Percentiles rank a stretch among this genome's conserved stretches.
Conservation (phyloP, 2,329 filamentous ascomycete genomes). For the Hypoxylon sp. region DNA sequence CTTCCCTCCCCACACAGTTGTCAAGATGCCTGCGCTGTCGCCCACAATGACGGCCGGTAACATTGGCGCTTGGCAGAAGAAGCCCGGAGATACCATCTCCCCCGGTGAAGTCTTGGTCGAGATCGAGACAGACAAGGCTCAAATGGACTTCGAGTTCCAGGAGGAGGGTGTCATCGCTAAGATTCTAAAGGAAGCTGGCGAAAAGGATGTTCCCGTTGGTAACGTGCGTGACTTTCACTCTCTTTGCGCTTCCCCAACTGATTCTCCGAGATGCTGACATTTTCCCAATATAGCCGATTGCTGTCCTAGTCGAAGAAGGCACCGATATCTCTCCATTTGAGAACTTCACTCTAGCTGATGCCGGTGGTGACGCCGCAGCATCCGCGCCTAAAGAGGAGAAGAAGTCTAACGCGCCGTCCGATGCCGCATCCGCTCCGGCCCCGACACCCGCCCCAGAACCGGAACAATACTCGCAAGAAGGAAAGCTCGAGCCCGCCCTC, state of each 20-base stretch:
- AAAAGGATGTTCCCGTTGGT: slow-evolving; percentile 94
- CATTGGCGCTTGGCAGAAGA: slow-evolving; percentile 98
- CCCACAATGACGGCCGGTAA: slow-evolving; percentile 98
- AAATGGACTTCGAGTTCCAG: slow-evolving; percentile 99
- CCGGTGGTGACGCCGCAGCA: slow-evolving; percentile 82
- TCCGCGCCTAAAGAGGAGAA: slow-evolving; percentile 77
- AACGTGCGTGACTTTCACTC: slow-evolving; percentile 76
- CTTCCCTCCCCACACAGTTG: slow-evolving; percentile 92
- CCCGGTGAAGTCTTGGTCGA: slow-evolving; percentile 97
- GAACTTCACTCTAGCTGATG: slow-evolving; percentile 88
- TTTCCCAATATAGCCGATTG: slow-evolving; percentile 80
- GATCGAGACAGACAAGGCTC: slow-evolving; percentile 99
- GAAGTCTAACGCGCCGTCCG: slow-evolving; percentile 72
- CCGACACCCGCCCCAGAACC: slow-evolving; percentile 69
- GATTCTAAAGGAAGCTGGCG: slow-evolving; percentile 90
- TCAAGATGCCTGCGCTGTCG: slow-evolving; percentile 98
- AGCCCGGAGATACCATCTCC: slow-evolving; percentile 86
- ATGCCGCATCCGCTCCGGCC: slow-evolving; percentile 71
- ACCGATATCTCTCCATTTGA: slow-evolving; percentile 90
- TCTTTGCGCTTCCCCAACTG: slow-evolving; percentile 30
- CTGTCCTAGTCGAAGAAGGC: slow-evolving; percentile 92
- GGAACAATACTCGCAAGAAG: slow-evolving; percentile 80
- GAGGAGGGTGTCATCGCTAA: slow-evolving; percentile 97
- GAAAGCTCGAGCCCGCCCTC: slow-evolving; percentile 85
- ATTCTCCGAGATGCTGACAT: slow-evolving; percentile 39